Percentiles rank a stretch among this genome's conserved stretches.
Conservation (phyloP, 129 eudicot species). For the Flaveria sonorensis region DNA sequence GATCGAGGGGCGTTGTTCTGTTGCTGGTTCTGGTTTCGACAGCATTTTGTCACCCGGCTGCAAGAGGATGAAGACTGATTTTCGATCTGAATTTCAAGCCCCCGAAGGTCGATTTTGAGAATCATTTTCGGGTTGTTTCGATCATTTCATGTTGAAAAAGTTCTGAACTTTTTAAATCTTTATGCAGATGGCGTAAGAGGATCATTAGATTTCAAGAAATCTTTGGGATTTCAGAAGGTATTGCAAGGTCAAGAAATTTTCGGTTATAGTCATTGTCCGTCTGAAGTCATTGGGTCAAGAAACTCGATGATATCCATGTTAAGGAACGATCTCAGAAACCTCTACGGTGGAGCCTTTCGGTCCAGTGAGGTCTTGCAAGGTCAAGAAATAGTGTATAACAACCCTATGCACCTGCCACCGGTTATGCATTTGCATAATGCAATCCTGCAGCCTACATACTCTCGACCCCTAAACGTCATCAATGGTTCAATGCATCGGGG, state of each 20-base stretch:
- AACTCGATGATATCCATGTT: constrained; percentile 10
- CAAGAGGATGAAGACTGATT: constrained; percentile 63
- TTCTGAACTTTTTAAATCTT: neutral
- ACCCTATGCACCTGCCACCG: constrained; percentile 31
- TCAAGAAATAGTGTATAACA: constrained; percentile 65
- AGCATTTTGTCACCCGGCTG: constrained; percentile 46
- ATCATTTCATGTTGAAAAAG: neutral
- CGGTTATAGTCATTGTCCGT: constrained; percentile 46
- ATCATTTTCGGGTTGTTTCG: too few species aligned
- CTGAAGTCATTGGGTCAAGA: neutral
- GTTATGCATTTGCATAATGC: too few species aligned
- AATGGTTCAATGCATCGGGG: constrained; percentile 58
- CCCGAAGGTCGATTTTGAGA: constrained; percentile 43
- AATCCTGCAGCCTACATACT: too few species aligned
- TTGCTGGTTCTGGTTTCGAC: constrained; percentile 45
- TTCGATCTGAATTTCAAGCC: constrained; percentile 33
- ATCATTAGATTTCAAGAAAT: constrained; percentile 68
- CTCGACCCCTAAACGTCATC: constrained; percentile 45
- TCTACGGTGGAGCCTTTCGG: constrained; percentile 49
- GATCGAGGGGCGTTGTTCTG: constrained; percentile 67
- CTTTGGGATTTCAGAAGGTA: constrained; percentile 87
- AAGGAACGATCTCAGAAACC: constrained; percentile 30
- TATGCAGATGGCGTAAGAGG: constrained; percentile 55
- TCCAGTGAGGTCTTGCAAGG: constrained; percentile 98
- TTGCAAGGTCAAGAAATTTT: constrained; percentile 99